Evolutionary conservation across 441 rosid genomes (phyloP).

Genomic region (Raphanus hybrid): DNA sequence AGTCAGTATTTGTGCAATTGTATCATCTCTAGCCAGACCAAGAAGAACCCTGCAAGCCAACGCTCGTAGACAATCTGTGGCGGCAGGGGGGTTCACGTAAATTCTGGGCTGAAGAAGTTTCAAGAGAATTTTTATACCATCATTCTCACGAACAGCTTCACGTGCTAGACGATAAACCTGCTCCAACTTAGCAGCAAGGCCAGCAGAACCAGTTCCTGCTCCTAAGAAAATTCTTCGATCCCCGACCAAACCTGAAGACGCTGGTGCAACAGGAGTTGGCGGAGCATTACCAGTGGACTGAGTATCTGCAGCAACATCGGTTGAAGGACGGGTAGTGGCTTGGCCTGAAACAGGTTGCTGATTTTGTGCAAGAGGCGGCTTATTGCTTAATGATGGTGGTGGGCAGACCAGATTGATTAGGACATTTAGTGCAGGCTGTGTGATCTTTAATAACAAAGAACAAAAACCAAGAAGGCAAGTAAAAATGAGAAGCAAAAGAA

Average conservation of each 20-base stretch:
- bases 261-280: slow-evolving; percentile 60
- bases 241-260: slow-evolving; percentile 94
- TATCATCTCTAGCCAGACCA: slow-evolving; percentile 97
- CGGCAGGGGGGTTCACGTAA: slow-evolving; percentile 82
- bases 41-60: slow-evolving; percentile 97
- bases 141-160: slow-evolving; percentile 93
- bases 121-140: slow-evolving; percentile 97
- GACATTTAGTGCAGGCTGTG: slow-evolving; percentile 94
- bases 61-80: slow-evolving; percentile 94
- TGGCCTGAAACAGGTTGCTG: slow-evolving; percentile 64
- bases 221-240: slow-evolving; percentile 96
- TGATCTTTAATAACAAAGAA: slow-evolving; percentile 61
- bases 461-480: slow-evolving; percentile 23
- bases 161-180: slow-evolving; percentile 98
- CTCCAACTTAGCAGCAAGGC: slow-evolving; percentile 98
- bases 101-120: slow-evolving; percentile 95
- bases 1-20: slow-evolving; percentile 96
- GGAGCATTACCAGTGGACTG: slow-evolving; percentile 57
- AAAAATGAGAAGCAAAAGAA: slow-evolving; percentile 27
- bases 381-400: slow-evolving; percentile 97
- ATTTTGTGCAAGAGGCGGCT: slow-evolving; percentile 73
- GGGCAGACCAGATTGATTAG: slow-evolving; percentile 96
- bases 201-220: slow-evolving; percentile 95
- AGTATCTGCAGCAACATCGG: slow-evolving; percentile 45
- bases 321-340: slow-evolving; percentile 52